phyloP scores from a whole-genome alignment of 495 filamentous ascomycete genomes.

The Darksidea phi region DNA sequence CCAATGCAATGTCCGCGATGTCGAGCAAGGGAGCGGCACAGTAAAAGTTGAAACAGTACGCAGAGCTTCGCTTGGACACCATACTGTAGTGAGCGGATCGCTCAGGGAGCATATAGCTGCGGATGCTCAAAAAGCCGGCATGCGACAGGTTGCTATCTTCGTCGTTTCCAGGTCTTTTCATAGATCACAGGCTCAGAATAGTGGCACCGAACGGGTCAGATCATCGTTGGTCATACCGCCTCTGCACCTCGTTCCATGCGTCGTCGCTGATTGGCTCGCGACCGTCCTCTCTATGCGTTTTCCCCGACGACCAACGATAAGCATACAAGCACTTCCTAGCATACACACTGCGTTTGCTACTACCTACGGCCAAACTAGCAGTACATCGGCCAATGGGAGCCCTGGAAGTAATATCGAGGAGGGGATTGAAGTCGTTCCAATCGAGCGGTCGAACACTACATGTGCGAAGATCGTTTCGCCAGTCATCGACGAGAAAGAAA shows the following conservation, averaged over 20 bases:
- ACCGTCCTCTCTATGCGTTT: conserved; percentile 10
- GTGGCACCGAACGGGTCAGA: background rate
- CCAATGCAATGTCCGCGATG: conserved; percentile 8
- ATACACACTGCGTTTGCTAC: conserved; percentile 9
- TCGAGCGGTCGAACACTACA: conserved; percentile 13
- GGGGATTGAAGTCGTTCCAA: conserved; percentile 22
- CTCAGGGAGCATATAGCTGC: conserved; percentile 11
- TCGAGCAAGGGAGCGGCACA: conserved; percentile 23
- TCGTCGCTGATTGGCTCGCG: conserved; percentile 8
- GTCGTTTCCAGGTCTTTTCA: background rate
- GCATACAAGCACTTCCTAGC: conserved; percentile 19
- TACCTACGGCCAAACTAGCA: background rate
- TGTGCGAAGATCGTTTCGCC: conserved; percentile 10
- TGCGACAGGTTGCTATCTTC: background rate
- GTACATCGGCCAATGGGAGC: background rate
- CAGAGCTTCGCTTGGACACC: conserved; percentile 4
- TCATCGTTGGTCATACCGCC: background rate
- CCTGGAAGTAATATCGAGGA: background rate
- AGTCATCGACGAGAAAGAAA: conserved; percentile 15
- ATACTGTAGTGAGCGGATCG: background rate
- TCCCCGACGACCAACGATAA: conserved; percentile 9
- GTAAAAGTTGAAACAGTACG: conserved; percentile 13
- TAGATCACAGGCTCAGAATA: background rate
- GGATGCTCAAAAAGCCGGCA: background rate
- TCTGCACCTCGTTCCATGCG: too few species aligned